Evolutionary conservation across 805 yeast genomes (phyloP).

Genomic region (Candida parachauliodes): DNA sequence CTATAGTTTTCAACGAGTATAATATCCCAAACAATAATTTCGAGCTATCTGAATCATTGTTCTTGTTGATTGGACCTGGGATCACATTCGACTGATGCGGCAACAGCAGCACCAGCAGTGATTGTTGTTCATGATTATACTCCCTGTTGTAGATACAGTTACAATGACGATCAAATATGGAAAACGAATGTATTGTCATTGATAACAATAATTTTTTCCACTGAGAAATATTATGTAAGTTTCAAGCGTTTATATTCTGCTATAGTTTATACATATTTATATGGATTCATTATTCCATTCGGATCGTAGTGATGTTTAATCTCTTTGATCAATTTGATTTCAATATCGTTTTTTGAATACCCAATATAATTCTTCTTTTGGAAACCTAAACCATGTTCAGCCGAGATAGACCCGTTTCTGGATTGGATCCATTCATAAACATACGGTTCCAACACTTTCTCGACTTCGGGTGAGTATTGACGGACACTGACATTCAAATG

Average conservation of each 20-base stretch:
- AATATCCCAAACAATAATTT: constrained; percentile 83
- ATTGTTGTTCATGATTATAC: constrained; percentile 25
- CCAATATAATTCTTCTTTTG: constrained; percentile 89
- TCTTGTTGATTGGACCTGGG: constrained; percentile 39
- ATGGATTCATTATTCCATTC: constrained; percentile 88
- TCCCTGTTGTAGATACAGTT: constrained; percentile 79
- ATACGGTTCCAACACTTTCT: constrained; percentile 83
- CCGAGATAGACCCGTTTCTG: constrained; percentile 84
- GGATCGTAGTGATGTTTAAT: constrained; percentile 87
- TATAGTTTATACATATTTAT: constrained; percentile 66
- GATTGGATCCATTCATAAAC: constrained; percentile 84
- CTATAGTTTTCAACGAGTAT: constrained; percentile 72
- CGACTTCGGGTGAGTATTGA: constrained; percentile 74
- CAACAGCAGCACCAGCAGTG: no score
- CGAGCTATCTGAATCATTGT: constrained; percentile 65
- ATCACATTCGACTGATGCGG: constrained; percentile 8
- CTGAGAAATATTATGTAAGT: no score
- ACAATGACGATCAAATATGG: constrained; percentile 91
- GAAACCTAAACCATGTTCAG: constrained; percentile 97
- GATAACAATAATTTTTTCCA: no score
- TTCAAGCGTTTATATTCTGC: no score
- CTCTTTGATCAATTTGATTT: constrained; percentile 71
- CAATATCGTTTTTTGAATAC: constrained; percentile 73
- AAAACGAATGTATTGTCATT: constrained; percentile 78
- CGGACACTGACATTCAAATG: constrained; percentile 92